A percentile compares a stretch with the other conserved stretches of the same genome.
Conservation (phyloP, 768 basidiomycete species). For the Auriscalpium microsporum region DNA sequence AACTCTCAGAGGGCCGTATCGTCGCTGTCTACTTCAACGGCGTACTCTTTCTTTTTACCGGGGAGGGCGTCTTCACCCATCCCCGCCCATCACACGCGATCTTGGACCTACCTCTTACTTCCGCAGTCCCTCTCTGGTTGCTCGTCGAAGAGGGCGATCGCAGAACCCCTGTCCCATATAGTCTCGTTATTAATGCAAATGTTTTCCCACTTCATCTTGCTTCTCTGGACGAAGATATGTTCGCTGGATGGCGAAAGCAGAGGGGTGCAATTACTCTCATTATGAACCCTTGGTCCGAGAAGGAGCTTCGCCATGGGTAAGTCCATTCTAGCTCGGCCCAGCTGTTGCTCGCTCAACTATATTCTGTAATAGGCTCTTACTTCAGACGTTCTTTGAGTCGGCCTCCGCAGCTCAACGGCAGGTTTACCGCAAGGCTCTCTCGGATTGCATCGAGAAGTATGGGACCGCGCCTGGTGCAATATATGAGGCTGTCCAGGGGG, state of each 20-base stretch:
- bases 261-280: neutral
- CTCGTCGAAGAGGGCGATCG: neutral
- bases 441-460: neutral
- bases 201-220: neutral
- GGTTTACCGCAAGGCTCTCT: neutral
- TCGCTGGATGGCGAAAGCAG: neutral
- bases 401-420: neutral
- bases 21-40: neutral
- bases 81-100: neutral
- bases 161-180: too few relatives aligned
- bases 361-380: neutral
- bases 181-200: too few relatives aligned
- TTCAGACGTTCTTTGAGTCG: neutral
- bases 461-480: neutral
- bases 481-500: neutral
- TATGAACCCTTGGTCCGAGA: neutral
- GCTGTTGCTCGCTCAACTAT: neutral
- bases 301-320: neutral
- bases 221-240: neutral
- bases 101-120: neutral
- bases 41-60: neutral
- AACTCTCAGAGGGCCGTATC: neutral
- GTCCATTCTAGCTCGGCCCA: neutral
- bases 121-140: neutral
- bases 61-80: neutral